Percentiles rank a stretch among this genome's conserved stretches.
These are phyloP conservation scores for Talaromyces sp. DNA, from an alignment of 2,329 filamentous ascomycete species.

Conservation along the genomic window DNA sequence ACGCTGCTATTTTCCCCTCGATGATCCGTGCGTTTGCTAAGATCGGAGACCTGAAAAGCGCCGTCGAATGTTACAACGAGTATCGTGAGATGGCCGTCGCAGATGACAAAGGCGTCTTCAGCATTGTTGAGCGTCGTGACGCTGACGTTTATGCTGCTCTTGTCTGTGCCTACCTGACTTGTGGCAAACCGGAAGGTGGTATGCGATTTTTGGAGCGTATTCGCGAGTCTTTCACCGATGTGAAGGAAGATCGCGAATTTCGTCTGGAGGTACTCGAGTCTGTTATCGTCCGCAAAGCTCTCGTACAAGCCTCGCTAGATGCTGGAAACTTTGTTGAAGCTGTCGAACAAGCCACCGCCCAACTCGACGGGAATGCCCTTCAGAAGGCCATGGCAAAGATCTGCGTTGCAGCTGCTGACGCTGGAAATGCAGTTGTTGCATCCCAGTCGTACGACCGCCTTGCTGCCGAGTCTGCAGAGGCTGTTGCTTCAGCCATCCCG, in stretches of 20 bases:
- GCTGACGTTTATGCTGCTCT: constrained; percentile 84
- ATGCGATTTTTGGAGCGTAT: constrained; percentile 82
- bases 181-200: constrained; percentile 73
- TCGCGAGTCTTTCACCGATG: constrained; percentile 48
- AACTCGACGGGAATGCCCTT: constrained; percentile 54
- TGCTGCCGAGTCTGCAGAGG: constrained; percentile 45
- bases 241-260: constrained; percentile 47
- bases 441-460: constrained; percentile 59
- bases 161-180: constrained; percentile 80
- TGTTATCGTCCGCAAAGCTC: constrained; percentile 64
- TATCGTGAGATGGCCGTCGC: constrained; percentile 85
- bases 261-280: constrained; percentile 62
- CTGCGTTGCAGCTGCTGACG: constrained; percentile 73
- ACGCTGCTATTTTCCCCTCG: constrained; percentile 75
- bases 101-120: constrained; percentile 67
- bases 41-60: constrained; percentile 74
- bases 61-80: constrained; percentile 91
- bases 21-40: constrained; percentile 94
- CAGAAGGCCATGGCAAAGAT: constrained; percentile 64
- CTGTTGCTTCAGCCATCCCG: constrained; percentile 61
- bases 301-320: constrained; percentile 72
- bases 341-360: constrained; percentile 61
- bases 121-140: constrained; percentile 67
- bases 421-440: constrained; percentile 63
- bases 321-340: constrained; percentile 67